phyloP scores from a whole-genome alignment of 805 yeast genomes.

The Yamadazyma phyllophila region DNA sequence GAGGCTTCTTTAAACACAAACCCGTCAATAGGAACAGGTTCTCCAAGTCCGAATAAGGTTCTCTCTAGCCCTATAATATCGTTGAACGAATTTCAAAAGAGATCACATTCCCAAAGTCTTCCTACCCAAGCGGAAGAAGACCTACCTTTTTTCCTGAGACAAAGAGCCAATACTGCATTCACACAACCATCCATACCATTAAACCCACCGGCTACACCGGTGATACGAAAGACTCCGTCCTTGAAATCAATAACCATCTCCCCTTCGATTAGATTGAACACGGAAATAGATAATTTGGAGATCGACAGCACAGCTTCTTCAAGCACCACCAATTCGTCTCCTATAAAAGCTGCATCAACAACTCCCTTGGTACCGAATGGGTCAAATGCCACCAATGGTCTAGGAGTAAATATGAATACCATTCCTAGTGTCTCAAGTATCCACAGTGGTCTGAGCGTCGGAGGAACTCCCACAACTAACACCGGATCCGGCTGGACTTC shows the following conservation, averaged over 20 bases:
- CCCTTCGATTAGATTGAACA: conserved; percentile 27
- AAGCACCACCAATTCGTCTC: conserved; percentile 12
- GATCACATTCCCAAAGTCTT: conserved; percentile 34
- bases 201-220: conserved; percentile 14
- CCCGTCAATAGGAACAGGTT: neutral
- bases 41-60: conserved; percentile 21
- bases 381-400: neutral
- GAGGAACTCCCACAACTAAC: neutral
- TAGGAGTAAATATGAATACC: neutral
- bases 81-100: conserved; percentile 21
- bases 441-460: neutral
- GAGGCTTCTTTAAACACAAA: too few species aligned
- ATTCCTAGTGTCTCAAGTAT: neutral
- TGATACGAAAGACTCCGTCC: conserved; percentile 28
- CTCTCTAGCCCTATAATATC: conserved; percentile 33
- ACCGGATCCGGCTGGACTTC: neutral
- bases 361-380: conserved; percentile 1
- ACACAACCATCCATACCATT: conserved; percentile 1
- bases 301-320: conserved; percentile 8
- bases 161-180: conserved; percentile 15
- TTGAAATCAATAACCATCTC: conserved; percentile 39
- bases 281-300: conserved; percentile 10
- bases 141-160: conserved; percentile 8
- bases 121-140: conserved; percentile 27
- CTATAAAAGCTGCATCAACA: conserved; percentile 8